Evolutionary conservation across 164 flowering plant species (phyloP).

Genomic region (Pachysandra terminalis): DNA sequence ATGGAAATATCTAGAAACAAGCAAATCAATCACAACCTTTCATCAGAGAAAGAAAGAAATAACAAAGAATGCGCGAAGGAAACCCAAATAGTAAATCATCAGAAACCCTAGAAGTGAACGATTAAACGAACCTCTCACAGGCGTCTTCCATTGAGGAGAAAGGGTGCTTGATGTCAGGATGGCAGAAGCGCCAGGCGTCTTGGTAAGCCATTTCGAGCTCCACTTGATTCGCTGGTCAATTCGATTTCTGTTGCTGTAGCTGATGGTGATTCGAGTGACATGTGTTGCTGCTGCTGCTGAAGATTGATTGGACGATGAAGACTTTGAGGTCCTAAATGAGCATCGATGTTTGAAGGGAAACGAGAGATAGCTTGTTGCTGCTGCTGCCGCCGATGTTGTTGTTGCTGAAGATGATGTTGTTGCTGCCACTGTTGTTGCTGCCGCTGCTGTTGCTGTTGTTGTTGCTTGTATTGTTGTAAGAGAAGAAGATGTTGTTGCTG

Average conservation of each 20-base stretch:
- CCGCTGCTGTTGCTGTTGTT: too few species aligned
- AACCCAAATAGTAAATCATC: too few species aligned
- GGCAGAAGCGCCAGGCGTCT: conserved; percentile 97
- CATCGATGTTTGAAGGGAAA: conserved; percentile 92
- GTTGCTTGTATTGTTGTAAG: too few species aligned
- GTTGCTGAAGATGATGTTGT: too few species aligned
- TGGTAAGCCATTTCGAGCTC: conserved; percentile 96
- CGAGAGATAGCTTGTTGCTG: too few species aligned
- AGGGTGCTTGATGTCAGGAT: conserved; percentile 88
- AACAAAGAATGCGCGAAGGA: background rate
- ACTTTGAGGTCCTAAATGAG: conserved; percentile 71
- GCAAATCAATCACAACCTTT: background rate
- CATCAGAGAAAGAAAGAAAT: background rate
- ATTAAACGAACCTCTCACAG: conserved; percentile 71
- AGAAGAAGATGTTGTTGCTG: too few species aligned
- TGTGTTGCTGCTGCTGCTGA: conserved; percentile 29
- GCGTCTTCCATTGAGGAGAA: conserved; percentile 96
- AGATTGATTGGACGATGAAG: conserved; percentile 40
- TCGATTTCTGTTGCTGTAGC: conserved; percentile 38
- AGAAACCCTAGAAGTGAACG: conserved; percentile 4
- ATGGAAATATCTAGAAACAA: background rate
- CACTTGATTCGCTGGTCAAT: conserved; percentile 40
- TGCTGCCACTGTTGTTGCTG: too few species aligned
- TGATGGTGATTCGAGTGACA: conserved; percentile 24
- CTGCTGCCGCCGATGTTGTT: too few species aligned